Evolutionary conservation across 78 protist genomes (phyloP), one percentile per base, ranked within the genome.

Genomic region (Trichosphaerium sp.): DNA sequence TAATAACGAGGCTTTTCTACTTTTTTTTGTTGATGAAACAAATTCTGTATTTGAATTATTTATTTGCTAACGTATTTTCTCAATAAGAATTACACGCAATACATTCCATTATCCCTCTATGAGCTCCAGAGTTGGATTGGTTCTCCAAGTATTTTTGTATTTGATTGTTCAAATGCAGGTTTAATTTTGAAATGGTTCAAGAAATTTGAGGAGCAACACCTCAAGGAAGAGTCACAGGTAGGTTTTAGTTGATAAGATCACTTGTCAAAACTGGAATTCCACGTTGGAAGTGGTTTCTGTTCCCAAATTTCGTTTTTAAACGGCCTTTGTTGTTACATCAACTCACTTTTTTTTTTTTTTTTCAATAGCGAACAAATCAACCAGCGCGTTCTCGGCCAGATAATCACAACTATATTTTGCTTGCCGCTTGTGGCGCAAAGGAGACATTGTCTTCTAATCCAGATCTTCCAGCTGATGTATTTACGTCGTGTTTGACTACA

Each of bases 401-500:
- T 7, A 43, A 44, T 34, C 4, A 18, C 40, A 82, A 87, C 56
- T 75, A 56, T 62, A 84, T 96, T 34, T 42, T 91, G 7, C 76
- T 96, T 29, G 95, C 93, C 1, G 96, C 99, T 1, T 96, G 99
- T 74, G 40, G 82, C 11, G 59, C 77, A 1, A 66, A 71, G 23
- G 97, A 95, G 57, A 26, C 61, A 15, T 83, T 95, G 28, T 97
- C 99, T 18, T 63, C 65, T 80, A 84, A 78, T 60, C 98, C 97
- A 1, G 85, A 63, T 29, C 64, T 85, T 3, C 98, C 99, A 0
- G 97, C 97, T 0, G 99, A 97, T 64, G 40, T 97, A 32, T 95
- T 97, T 70, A 95, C 99, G 31, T 29, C 91, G 14, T 97, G 99
- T 65, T 72, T 97, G n/a, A 95, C 98, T 1, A 92, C 99, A 29